Percentiles rank a stretch among this genome's conserved stretches.
phyloP scores from a whole-genome alignment of 306 rosid genomes.

The Oxytropis ochrocephala region DNA sequence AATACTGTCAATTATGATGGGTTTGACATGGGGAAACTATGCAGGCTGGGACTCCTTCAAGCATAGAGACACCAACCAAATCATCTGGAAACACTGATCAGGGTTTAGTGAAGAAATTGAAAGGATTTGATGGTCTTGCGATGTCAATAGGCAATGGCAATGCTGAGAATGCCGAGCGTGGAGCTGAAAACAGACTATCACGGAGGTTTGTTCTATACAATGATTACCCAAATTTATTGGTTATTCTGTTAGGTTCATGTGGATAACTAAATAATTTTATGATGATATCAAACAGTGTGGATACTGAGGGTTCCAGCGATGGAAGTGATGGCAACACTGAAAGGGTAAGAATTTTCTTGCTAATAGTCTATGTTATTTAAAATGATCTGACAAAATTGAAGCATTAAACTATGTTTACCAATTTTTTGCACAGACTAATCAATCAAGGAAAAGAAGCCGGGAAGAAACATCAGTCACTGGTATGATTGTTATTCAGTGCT shows the following conservation, averaged over 20 bases:
- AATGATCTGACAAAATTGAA: conserved; percentile 10
- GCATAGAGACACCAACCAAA: conserved; percentile 66
- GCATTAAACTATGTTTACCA: conserved; percentile 15
- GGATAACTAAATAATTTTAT: conserved; percentile 28
- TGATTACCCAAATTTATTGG: not conserved
- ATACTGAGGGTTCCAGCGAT: conserved; percentile 72
- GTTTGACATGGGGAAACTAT: conserved; percentile 22
- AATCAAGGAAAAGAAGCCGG: conserved; percentile 68
- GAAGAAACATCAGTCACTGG: conserved; percentile 71
- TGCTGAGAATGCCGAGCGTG: conserved; percentile 55
- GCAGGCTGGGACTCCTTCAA: conserved; percentile 62
- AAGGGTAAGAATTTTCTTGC: conserved; percentile 47
- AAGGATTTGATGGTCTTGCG: conserved; percentile 86
- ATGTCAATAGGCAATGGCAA: conserved; percentile 86
- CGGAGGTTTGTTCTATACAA: conserved; percentile 54
- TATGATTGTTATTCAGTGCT: conserved; percentile 38
- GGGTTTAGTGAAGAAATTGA: conserved; percentile 69
- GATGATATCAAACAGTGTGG: conserved; percentile 47
- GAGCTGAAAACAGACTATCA: conserved; percentile 50
- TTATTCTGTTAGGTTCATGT: not conserved
- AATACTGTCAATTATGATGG: not conserved
- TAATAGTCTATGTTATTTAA: conserved; percentile 3
- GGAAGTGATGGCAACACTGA: conserved; percentile 80
- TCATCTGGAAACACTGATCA: conserved; percentile 67
- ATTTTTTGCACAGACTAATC: conserved; percentile 54